These are phyloP conservation scores for Echinosophora koreensis DNA, from an alignment of 306 rosid species.

Conservation along the genomic window DNA sequence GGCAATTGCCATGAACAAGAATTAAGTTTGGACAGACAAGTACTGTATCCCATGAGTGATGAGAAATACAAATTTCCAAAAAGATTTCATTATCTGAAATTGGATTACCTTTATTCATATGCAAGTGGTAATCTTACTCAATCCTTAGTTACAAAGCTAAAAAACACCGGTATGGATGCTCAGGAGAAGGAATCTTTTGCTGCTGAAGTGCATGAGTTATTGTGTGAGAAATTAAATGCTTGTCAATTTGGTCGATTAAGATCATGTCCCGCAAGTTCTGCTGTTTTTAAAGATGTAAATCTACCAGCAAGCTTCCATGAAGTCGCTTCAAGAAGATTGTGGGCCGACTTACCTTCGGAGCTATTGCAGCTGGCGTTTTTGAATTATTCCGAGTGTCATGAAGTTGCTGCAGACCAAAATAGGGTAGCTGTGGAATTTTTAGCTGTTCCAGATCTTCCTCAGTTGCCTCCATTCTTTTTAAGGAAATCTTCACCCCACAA, in stretches of 20 bases:
- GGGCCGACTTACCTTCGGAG: conserved; percentile 71
- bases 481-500: conserved; percentile 60
- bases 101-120: conserved; percentile 61
- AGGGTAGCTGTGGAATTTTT: conserved; percentile 58
- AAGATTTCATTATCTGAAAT: conserved; percentile 53
- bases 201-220: conserved; percentile 57
- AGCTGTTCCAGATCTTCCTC: conserved; percentile 62
- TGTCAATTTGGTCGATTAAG: conserved; percentile 63
- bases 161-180: conserved; percentile 23
- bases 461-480: conserved; percentile 74
- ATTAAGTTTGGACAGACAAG: conserved; percentile 50
- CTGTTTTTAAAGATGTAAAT: conserved; percentile 64
- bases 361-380: conserved; percentile 65
- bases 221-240: conserved; percentile 68
- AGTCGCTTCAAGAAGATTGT: conserved; percentile 63
- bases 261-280: conserved; percentile 55
- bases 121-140: conserved; percentile 57
- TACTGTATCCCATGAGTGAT: conserved; percentile 47
- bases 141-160: conserved; percentile 45
- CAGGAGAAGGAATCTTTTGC: conserved; percentile 39
- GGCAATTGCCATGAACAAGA: conserved; percentile 50
- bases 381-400: conserved; percentile 53
- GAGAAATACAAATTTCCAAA: conserved; percentile 58
- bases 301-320: conserved; percentile 63
- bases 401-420: conserved; percentile 46